A percentile compares a stretch with the other conserved stretches of the same genome.
Evolutionary conservation across 306 rosid genomes (phyloP).

Genomic region (Castanea sativa): DNA sequence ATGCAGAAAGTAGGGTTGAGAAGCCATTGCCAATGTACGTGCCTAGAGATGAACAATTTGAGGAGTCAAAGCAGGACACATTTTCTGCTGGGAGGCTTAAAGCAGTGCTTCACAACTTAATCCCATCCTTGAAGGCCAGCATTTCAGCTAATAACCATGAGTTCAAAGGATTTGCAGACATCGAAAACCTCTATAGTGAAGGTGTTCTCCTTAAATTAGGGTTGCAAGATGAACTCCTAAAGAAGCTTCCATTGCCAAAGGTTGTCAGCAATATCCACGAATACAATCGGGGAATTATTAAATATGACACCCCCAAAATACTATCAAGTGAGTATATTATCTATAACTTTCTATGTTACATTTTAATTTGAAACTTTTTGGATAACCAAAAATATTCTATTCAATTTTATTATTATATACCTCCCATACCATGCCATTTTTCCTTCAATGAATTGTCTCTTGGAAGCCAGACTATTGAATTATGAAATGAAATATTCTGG

Average conservation of each 20-base stretch:
- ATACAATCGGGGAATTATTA: constrained; percentile 54
- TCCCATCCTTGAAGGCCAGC: constrained; percentile 71
- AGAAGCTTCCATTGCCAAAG: constrained; percentile 62
- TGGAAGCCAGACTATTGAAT: neutral
- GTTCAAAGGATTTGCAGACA: constrained; percentile 70
- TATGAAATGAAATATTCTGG: neutral
- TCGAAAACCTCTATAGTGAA: constrained; percentile 81
- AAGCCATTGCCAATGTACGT: constrained; percentile 86
- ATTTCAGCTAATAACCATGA: constrained; percentile 60
- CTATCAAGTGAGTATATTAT: constrained; percentile 64
- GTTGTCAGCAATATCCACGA: constrained; percentile 31
- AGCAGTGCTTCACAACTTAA: constrained; percentile 71
- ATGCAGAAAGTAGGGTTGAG: constrained; percentile 79
- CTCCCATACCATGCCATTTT: neutral
- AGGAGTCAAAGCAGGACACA: constrained; percentile 70
- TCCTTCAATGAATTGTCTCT: neutral
- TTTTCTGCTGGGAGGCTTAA: constrained; percentile 74
- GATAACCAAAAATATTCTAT: neutral
- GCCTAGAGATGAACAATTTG: constrained; percentile 93
- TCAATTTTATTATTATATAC: neutral
- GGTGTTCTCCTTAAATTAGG: constrained; percentile 67
- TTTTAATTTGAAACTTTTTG: neutral
- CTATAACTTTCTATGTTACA: constrained; percentile 1
- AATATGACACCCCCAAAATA: constrained; percentile 79
- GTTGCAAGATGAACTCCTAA: constrained; percentile 62